A percentile compares a stretch with the other conserved stretches of the same genome.
These are phyloP conservation scores for Claviceps monticola DNA, from an alignment of 2,329 filamentous ascomycete genomes.

Conservation along the genomic window DNA sequence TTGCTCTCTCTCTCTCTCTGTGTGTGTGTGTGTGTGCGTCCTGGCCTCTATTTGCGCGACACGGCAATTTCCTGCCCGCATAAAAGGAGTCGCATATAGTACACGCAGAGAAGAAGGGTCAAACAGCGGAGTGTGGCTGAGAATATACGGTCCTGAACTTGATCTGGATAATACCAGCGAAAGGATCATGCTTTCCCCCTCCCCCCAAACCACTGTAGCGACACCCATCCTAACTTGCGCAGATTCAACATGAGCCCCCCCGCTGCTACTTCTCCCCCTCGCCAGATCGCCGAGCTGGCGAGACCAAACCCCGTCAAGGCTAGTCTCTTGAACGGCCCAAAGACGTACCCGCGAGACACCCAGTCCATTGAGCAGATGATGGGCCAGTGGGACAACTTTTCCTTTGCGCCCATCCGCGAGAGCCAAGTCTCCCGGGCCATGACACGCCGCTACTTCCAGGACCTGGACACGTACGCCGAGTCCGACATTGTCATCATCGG, in stretches of 20 bases:
- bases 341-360: constrained; percentile 11
- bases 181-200: constrained; percentile 87
- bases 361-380: constrained; percentile 51
- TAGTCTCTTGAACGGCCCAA: constrained; percentile 15
- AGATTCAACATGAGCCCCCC: constrained; percentile 61
- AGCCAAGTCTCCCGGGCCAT: constrained; percentile 86
- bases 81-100: too few species aligned
- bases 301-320: constrained; percentile 29
- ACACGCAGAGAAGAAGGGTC: too few species aligned
- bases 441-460: constrained; percentile 83
- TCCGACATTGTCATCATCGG: constrained; percentile 89
- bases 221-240: constrained; percentile 16
- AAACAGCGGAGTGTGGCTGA: constrained; percentile 35
- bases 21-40: not conserved
- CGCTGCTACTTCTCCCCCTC: constrained; percentile 47
- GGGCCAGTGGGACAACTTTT: constrained; percentile 69
- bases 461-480: constrained; percentile 81
- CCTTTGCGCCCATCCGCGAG: constrained; percentile 78
- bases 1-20: not conserved
- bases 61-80: not conserved
- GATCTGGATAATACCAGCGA: constrained; percentile 99
- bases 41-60: not conserved
- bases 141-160: constrained; percentile 90
- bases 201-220: constrained; percentile 19
- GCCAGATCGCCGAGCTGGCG: constrained; percentile 32